Percentiles rank a stretch among this genome's conserved stretches.
Evolutionary conservation across 768 basidiomycete species (phyloP).

Genomic region (Nevesoporus exiguus): DNA sequence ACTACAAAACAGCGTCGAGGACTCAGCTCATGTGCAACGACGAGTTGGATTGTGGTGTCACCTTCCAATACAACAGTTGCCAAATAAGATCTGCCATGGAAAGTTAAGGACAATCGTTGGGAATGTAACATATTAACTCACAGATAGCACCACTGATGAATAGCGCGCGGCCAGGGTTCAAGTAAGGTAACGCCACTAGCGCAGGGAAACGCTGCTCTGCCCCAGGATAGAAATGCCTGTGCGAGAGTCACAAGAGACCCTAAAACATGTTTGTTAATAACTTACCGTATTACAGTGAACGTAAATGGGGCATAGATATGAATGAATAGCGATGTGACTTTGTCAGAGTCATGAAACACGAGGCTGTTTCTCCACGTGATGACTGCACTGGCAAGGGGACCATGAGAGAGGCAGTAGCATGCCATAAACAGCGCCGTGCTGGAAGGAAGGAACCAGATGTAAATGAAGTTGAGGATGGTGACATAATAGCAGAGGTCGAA

Average conservation of each 20-base stretch:
- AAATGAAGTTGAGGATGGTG: constrained; percentile 87
- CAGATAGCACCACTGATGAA: constrained; percentile 80
- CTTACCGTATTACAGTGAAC: constrained; percentile 86
- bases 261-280: constrained; percentile 4
- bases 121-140: constrained; percentile 38
- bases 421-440: constrained; percentile 81
- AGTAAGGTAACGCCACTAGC: constrained; percentile 59
- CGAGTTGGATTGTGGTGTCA: constrained; percentile 22
- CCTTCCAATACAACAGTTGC: constrained; percentile 95
- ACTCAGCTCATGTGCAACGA: background rate
- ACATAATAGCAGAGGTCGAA: constrained; percentile 93
- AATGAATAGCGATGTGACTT: constrained; percentile 92
- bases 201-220: constrained; percentile 85
- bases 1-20: constrained; percentile 38
- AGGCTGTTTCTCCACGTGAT: constrained; percentile 98
- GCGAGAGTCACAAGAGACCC: constrained; percentile 4
- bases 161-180: constrained; percentile 71
- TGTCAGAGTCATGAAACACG: constrained; percentile 96
- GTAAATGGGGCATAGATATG: constrained; percentile 92
- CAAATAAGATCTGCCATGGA: constrained; percentile 73
- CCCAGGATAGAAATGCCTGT: constrained; percentile 84
- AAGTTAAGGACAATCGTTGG: constrained; percentile 7
- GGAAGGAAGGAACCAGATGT: constrained; percentile 84
- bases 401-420: constrained; percentile 90
- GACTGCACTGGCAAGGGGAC: constrained; percentile 87